Evolutionary conservation across 495 filamentous ascomycete genomes (phyloP).

Genomic region (Astrothelium subdiscretum): DNA sequence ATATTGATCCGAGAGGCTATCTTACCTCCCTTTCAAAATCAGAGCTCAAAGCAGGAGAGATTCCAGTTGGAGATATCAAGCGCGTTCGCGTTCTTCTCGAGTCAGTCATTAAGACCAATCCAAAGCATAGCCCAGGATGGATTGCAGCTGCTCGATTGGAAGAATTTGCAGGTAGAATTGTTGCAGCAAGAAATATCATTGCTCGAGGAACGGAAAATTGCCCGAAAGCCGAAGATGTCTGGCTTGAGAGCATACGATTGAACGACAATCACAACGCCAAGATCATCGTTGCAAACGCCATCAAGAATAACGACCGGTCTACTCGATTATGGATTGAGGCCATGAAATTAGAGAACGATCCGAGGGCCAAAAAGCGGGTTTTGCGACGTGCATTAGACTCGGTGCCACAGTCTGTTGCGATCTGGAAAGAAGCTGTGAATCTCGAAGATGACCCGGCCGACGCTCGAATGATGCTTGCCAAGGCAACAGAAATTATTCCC

Average conservation of each 20-base stretch:
- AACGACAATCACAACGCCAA: slow-evolving; percentile 82
- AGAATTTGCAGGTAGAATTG: slow-evolving; percentile 80
- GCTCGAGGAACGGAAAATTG: slow-evolving; percentile 77
- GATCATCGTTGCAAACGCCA: slow-evolving; percentile 88
- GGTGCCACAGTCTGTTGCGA: slow-evolving; percentile 77
- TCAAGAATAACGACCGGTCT: slow-evolving; percentile 79
- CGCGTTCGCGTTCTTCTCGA: slow-evolving; percentile 86
- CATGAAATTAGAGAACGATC: slow-evolving; percentile 79
- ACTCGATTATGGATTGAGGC: slow-evolving; percentile 87
- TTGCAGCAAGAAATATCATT: slow-evolving; percentile 74
- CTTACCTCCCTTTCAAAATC: slow-evolving; percentile 77
- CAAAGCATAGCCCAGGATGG: slow-evolving; percentile 91
- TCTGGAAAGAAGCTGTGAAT: slow-evolving; percentile 98
- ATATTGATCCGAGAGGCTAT: slow-evolving; percentile 91
- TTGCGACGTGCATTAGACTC: slow-evolving; percentile 78
- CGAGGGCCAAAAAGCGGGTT: slow-evolving; percentile 76
- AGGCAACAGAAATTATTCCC: slow-evolving; percentile 89
- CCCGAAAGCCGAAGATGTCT: slow-evolving; percentile 87
- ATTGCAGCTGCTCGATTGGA: slow-evolving; percentile 90
- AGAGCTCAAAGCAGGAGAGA: slow-evolving; percentile 63
- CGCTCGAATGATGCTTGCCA: slow-evolving; percentile 74
- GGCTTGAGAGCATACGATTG: slow-evolving; percentile 88
- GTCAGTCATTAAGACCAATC: slow-evolving; percentile 91
- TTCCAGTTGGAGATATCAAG: slow-evolving; percentile 88
- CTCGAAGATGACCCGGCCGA: slow-evolving; percentile 81